Evolutionary conservation across 352 stramenopile genomes (phyloP), one percentile per base, ranked within the genome.

Genomic region (Pythium aphanidermatum): DNA sequence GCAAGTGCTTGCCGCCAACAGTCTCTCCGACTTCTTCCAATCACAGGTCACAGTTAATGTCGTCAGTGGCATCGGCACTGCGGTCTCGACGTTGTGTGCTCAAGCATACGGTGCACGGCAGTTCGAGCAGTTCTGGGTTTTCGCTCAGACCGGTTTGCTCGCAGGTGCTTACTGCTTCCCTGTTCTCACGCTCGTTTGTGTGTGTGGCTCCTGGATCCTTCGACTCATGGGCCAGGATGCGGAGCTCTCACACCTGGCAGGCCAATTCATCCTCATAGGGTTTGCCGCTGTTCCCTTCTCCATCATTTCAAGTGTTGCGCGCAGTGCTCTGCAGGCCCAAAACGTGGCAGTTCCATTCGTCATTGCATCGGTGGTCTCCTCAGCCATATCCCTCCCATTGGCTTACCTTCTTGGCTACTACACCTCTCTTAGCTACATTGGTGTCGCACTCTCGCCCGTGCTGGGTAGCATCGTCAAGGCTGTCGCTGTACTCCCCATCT

Each of bases 301-400:
- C 3, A 46, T 73, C 13, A 8, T 66, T 6, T 75, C 60, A 39
- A 51, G 57, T 13, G 43, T 73, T 17, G 34, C 62, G 10, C 61
- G 65, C 16, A 77, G 68, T 37, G 52, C 54, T 2, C 55, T 83
- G 2, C 70, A 77, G 17, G 68, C 68, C 2, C 70, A 83, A 29
- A 68, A 74, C 35, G 54, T 79, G 12, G 59, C 58, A 5, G 35
- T 24, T 24, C 68, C 70, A 14, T 60, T 77, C 19, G 52, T 68
- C 2, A 17, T 58, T 4, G 49, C 50, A 10, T 69, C 58, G 8
- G 12, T 63, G 11, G 14, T 72, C 1, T 39, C 51, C 1, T 55
- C 55, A 21, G 11, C 53, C 12, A 33, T 68, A 2, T 56, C 47
- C 16, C 36, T 64, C 12, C 28, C 39, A 0, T 40, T 58, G 2